Evolutionary conservation across 2,329 filamentous ascomycete genomes (phyloP), one percentile per base, ranked within the genome.

Genomic region (Albifimbria verrucaria): DNA sequence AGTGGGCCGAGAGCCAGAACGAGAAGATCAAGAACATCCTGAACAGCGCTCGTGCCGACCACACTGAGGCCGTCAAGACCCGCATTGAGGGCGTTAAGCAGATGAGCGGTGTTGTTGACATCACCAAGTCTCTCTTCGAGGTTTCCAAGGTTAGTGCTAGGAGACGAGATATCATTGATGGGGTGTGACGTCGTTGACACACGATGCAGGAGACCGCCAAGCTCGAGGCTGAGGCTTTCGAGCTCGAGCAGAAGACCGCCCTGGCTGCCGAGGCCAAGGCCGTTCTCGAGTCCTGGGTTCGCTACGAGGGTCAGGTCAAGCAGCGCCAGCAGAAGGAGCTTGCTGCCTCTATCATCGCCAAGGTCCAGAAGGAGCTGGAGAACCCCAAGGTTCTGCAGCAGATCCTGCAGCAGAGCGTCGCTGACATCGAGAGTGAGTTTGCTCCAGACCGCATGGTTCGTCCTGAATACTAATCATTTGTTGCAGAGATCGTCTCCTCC

Each of bases 281-380:
- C 57, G 94, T 97, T 55, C 87, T 99, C 61, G 94, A 99, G 75
- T 97, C 92, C 54, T 99, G 94, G 95, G 92, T 97, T 61, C 89
- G 94, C 73, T 99, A 99, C 77, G 94, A 99, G 82, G 81, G 89
- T 67, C 94, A 97, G 82, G 92, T 99, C 71, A 99, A 97, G 89
- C 89, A 93, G 81, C 89, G 94, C 74, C 92, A 99, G 82, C 94
- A 99, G 85, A 88, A 83, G 77, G 94, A 99, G 83, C 86, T 99
- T 62, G 91, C 94, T 60, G 87, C 96, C 72, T 85, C 79, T 74
- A 82, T 99, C 76, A 97, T 99, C 69, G 86, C 89, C 81, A 99
- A 97, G 86, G 94, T 97, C 72, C 88, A 90, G 77, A 97, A 97
- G 86, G 93, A 97, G 83, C 86, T 99, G 55, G 90, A 97, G 84